Evolutionary conservation across 1,139 yeast species (phyloP), one percentile per base, ranked within the genome.

Genomic region (Kodamaea arcana): DNA sequence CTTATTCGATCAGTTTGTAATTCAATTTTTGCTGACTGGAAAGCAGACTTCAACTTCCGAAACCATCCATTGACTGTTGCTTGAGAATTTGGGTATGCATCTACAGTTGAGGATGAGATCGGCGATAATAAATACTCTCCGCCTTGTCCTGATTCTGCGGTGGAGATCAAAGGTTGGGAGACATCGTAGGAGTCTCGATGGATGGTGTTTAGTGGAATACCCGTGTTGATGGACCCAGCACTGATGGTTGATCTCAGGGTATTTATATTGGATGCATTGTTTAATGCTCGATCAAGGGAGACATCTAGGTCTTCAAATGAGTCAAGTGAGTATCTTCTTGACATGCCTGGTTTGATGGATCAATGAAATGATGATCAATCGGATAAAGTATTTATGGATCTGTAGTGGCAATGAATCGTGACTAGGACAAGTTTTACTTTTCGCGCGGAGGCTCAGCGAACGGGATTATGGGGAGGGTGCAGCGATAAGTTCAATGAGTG

Each of bases 221-320:
- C 63, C 12, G 55, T 52, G 5, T 22, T 29, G 11, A 32, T 29
- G 3, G 36, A 32, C 4, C 32, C 37, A 1, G 25, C 34, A 15
- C n/a, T 25, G 15, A 13, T 13, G 4, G 28, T 4, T 6, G 28
- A 14, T 15, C 28, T 20, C 15, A 15, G 12, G 17, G 11, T 8
- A 14, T 25, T 15, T 31, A 61, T 40, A 38, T 56, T 60, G 25
- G 67, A 53, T 2, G 73, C 74, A 30, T 61, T 56, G 42, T 63
- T 54, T 41, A 69, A 54, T 9, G 75, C 75, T 34, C 60, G 56
- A 40, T 69, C 75, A 31, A 69, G 51, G 18, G 74, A 64, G 30
- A 47, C 51, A 35, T 70, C 76, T 36, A 70, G 54, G 41, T 69
- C 75, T 27, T 68, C 75, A 45, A 66, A 61, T 12, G 66, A 56